Base-by-base conservation (phyloP, 768 basidiomycete genomes). In the Chalciporus sphaerocephalus region DNA sequence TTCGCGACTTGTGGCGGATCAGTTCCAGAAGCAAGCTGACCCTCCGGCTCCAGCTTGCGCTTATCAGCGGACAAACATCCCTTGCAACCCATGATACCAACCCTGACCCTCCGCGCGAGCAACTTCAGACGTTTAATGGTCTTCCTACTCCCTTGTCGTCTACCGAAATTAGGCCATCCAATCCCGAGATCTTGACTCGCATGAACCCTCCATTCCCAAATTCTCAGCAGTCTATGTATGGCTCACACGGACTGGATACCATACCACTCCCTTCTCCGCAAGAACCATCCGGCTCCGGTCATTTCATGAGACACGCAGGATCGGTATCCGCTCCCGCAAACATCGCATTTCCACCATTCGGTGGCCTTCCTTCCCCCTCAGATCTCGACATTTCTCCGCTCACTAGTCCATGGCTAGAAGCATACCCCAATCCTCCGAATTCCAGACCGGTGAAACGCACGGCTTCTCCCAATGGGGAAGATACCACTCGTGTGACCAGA, bases 381-480 rank as follows among this genome's bases (percentile, higher is more conserved):
- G 80, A 86, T 44, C 63, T 85, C 21, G 86, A 91, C 49, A 79
- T 91, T 38, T 87, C 86, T 1, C 87, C 88, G 0, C 68, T 91
- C 17, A 86, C 86, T 0, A 89, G 87, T 52, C 87, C 87, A 1
- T 89, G 87, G 85, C 73, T 91, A 0, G 84, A 80, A 4, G 76
- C 86, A 5, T 72, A 77, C 41, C 72, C 74, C 20, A 69, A 71
- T 17, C 52, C 62, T 16, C 52, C 56, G 10, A 61, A 50, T 28
- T 33, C 39, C 15, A 58, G 67, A 47, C 52, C 53, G 1, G 34
- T 61, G 4, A 85, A 86, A 50, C 76, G 83, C 11, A 71, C 73
- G 0, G 78, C 75, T 3, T 84, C 83, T 1, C 73, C 79, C 2
- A 76, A 74, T 44, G 75, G 66, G 4, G 80, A 83, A 30, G 83